A percentile compares a stretch with the other conserved stretches of the same genome.
These are phyloP conservation scores for Xylariaceae sp. DNA, from an alignment of 2,329 filamentous ascomycete species.

Conservation along the genomic window DNA sequence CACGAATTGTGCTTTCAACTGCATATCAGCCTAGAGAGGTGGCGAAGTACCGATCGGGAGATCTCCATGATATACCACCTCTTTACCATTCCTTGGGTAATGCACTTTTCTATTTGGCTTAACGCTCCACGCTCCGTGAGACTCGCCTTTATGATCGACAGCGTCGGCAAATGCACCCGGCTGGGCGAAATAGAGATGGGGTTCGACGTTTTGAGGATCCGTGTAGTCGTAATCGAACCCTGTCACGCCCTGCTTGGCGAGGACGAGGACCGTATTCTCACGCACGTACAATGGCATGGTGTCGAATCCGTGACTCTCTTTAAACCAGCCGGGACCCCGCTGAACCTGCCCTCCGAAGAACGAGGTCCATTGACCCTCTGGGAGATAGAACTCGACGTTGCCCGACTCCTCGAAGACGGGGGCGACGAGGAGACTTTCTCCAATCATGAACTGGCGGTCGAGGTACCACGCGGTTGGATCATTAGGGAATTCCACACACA, in stretches of 20 bases:
- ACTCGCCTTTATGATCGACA: slow-evolving; percentile 40
- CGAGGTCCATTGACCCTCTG: slow-evolving; percentile 44
- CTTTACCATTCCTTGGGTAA: slow-evolving; percentile 28
- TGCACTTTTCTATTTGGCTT: slow-evolving; percentile 36
- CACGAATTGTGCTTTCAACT: no score
- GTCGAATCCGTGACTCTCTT: slow-evolving; percentile 53
- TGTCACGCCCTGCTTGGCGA: slow-evolving; percentile 37
- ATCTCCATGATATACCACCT: slow-evolving; percentile 35
- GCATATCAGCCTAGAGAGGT: no score
- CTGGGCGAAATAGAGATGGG: slow-evolving; percentile 41
- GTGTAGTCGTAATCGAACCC: slow-evolving; percentile 45
- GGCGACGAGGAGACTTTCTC: slow-evolving; percentile 54
- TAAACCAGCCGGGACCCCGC: slow-evolving; percentile 52
- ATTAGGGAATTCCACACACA: slow-evolving; percentile 65
- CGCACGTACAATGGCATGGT: slow-evolving; percentile 55
- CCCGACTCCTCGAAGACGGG: slow-evolving; percentile 65
- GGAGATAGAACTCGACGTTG: slow-evolving; percentile 61
- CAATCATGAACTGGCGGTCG: slow-evolving; percentile 71
- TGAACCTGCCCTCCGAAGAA: slow-evolving; percentile 46
- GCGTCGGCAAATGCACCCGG: slow-evolving; percentile 40
- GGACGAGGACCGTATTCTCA: slow-evolving; percentile 46
- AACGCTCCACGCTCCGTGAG: slow-evolving; percentile 38
- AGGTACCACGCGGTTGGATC: slow-evolving; percentile 63
- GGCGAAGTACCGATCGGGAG: slow-evolving; percentile 5
- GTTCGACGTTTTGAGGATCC: slow-evolving; percentile 38